These are phyloP conservation scores for Symbiodinium natans DNA, from an alignment of 73 alveolate genomes.

Conservation along the genomic window DNA sequence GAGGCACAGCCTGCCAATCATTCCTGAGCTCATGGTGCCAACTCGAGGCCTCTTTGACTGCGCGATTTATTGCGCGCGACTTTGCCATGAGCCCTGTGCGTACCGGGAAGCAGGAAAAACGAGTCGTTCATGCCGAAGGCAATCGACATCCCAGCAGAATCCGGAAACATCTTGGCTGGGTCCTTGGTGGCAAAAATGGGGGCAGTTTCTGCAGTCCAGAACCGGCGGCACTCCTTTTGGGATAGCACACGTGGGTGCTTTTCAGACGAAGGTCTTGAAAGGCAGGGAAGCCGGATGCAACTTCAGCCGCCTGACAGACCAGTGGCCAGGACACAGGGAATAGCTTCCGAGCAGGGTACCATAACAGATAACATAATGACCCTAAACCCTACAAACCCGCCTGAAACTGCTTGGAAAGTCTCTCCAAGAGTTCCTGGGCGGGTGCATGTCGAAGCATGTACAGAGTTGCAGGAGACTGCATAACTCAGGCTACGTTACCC, in stretches of 20 bases:
- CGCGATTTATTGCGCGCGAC: not conserved
- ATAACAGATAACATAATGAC: too few species aligned
- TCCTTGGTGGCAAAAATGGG: conserved; percentile 2
- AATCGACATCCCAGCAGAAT: conserved; percentile 75
- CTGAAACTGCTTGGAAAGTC: conserved; percentile 22
- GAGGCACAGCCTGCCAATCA: conserved; percentile 79
- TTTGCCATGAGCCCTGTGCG: not conserved
- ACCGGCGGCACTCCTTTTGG: too few species aligned
- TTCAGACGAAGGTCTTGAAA: not conserved
- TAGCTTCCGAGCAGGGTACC: too few species aligned
- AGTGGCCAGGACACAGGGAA: not conserved
- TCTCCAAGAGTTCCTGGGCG: not conserved
- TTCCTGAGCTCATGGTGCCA: not conserved
- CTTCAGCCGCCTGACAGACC: conserved; percentile 57
- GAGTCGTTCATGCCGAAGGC: conserved; percentile 76
- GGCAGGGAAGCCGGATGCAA: conserved; percentile 63
- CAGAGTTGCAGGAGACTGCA: too few species aligned
- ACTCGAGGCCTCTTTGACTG: not conserved
- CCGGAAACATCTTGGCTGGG: conserved; percentile 80
- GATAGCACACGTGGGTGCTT: not conserved
- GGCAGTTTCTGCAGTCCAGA: too few species aligned
- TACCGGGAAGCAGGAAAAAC: conserved; percentile 35
- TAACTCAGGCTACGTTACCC: too few species aligned
- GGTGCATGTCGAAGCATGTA: too few species aligned
- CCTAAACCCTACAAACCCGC: not conserved